Evolutionary conservation across 2,329 filamentous ascomycete genomes (phyloP), one percentile per base, ranked within the genome.

Genomic region (Penicillium crustosum): DNA sequence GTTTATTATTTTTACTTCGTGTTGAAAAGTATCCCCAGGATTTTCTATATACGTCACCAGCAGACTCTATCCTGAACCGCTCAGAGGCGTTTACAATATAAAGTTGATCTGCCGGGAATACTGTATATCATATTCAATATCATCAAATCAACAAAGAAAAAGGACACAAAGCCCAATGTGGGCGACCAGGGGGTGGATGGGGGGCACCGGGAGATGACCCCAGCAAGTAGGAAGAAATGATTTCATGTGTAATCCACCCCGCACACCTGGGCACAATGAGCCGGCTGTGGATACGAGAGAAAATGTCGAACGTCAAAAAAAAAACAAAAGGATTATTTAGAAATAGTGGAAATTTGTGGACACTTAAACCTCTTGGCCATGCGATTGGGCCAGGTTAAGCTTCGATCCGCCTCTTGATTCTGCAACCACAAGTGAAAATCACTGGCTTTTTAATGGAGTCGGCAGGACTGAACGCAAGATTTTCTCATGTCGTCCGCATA

Each of bases 301-400:
- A 57, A 49, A 41, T 23, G 15, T 43, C 15, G 35, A 8, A 35
- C 33, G 33, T 35, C 33, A 17, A 23, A 39, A 31, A 25, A 25
- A 33, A 3, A 43, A 21, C 36, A 51, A 51, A 39, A 44, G 35
- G 41, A 58, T 55, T 41, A 54, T 57, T 48, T 45, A 53, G 38
- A 38, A 52, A 49, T 48, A 57, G 50, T 44, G 53, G 43, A 25
- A 35, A 33, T 45, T 47, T 49, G 48, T 45, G 51, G 44, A 36
- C 41, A 38, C 45, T 48, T 43, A 25, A 19, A 27, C 15, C 56
- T 52, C 25, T 43, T 41, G 19, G 53, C 17, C 33, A 25, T 53
- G 15, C 29, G 19, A 63, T 60, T 60, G 61, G 57, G 21, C 27
- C 52, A 1, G 42, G 15, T 58, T 57, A 62, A 62, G 57, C 57